Percentiles rank a stretch among this genome's conserved stretches.
phyloP scores from a whole-genome alignment of 2,329 filamentous ascomycete species.

The Annulohypoxylon truncatum region DNA sequence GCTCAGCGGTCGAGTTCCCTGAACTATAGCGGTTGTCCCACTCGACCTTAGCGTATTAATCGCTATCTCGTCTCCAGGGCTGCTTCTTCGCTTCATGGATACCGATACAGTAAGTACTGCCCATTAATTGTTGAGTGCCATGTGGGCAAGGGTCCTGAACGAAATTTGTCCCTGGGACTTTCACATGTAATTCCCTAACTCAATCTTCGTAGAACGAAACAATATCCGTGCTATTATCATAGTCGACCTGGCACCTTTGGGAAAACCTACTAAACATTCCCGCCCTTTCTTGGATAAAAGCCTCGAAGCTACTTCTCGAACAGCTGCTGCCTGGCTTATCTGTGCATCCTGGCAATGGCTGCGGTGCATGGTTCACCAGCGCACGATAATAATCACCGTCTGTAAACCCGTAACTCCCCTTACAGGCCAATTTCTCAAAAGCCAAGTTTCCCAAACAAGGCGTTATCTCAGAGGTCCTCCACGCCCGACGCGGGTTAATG shows the following conservation, averaged over 20 bases:
- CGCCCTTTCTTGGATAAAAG: constrained; percentile 43
- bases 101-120: no score
- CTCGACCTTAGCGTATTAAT: no score
- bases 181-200: background rate
- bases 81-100: no score
- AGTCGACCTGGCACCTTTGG: constrained; percentile 47
- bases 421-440: constrained; percentile 72
- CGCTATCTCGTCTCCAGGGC: no score
- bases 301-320: constrained; percentile 45
- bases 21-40: no score
- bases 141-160: no score
- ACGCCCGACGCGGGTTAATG: constrained; percentile 71
- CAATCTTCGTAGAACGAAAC: background rate
- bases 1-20: no score
- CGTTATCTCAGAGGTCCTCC: constrained; percentile 67
- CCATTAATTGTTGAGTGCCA: no score
- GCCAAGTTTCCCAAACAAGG: constrained; percentile 73
- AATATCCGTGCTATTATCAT: background rate
- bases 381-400: constrained; percentile 43
- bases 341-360: constrained; percentile 54
- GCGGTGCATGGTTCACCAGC: constrained; percentile 55
- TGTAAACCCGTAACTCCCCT: constrained; percentile 63
- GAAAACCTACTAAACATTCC: constrained; percentile 50
- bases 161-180: no score
- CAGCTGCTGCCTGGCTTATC: constrained; percentile 58